Evolutionary conservation across 441 rosid genomes (phyloP).

Genomic region (Pelargonium myrrhifolium): DNA sequence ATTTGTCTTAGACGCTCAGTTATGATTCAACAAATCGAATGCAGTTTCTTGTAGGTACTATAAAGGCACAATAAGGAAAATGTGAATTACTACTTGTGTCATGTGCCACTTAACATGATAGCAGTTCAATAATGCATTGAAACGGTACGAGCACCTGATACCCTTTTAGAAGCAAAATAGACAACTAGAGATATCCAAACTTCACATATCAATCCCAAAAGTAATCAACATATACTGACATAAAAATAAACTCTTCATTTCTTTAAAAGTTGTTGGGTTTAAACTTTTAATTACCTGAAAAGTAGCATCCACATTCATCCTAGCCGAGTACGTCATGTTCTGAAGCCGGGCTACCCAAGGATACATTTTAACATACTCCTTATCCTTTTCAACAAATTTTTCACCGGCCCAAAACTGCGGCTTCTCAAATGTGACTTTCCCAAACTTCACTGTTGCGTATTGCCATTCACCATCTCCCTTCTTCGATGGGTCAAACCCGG

Average conservation of each 20-base stretch:
- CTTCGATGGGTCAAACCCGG: constrained; percentile 59
- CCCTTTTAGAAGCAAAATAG: not conserved
- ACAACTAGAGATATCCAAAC: not conserved
- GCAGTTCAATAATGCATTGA: too few species aligned
- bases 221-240: not conserved
- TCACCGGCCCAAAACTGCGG: constrained; percentile 46
- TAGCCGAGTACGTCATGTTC: constrained; percentile 71
- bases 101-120: too few species aligned
- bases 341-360: constrained; percentile 83
- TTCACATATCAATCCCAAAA: not conserved
- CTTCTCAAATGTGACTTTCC: constrained; percentile 47
- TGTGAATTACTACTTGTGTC: too few species aligned
- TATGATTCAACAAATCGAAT: too few species aligned
- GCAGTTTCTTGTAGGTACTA: too few species aligned
- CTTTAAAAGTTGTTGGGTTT: too few species aligned
- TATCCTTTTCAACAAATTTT: constrained; percentile 6
- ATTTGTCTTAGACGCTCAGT: too few species aligned
- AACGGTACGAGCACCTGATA: too few species aligned
- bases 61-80: too few species aligned
- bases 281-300: constrained; percentile 54
- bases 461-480: constrained; percentile 60
- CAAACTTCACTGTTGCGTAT: constrained; percentile 47
- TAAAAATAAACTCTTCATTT: too few species aligned
- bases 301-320: constrained; percentile 50
- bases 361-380: constrained; percentile 39